Evolutionary conservation across 2,329 filamentous ascomycete genomes (phyloP), one percentile per base, ranked within the genome.

Genomic region (Sporothrix brunneoviolacea): DNA sequence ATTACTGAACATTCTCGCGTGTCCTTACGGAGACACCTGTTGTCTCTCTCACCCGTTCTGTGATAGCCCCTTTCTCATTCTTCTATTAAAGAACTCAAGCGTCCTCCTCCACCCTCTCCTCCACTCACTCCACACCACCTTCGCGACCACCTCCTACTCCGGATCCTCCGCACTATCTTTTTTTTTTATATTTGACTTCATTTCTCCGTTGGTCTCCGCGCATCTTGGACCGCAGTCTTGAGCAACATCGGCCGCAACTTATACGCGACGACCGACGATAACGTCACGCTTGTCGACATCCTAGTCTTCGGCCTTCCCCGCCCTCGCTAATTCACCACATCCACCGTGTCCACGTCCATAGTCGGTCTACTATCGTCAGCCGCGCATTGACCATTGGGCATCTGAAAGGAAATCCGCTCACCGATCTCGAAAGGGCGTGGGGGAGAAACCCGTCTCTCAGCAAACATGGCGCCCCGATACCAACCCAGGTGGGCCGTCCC

Each of bases 401-500:
- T 27, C 43, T 12, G 16, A 28, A 38, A 16, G 30, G n/a, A 38
- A 30, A 37, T 10, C 44, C 22, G 24, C 33, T 37, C 24, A 30
- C 24, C 44, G 35, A 13, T 30, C 16, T 30, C 24, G 28, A n/a
- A 10, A n/a, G 12, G 33, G 37, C 45, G 45, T 48, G 28, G 45
- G 45, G 36, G 38, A 19, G 12, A 24, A 10, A 44, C 28, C 13
- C 16, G 35, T 3, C 24, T 19, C 28, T 22, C 32, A 39, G 47
- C 42, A 37, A 36, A n/a, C 38, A 55, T 55, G 54, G 16, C 54
- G n/a, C 50, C 52, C 16, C 50, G 48, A 49, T 50, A 53, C 45
- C 52, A 52, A 32, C 35, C 49, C 9, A 40, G 49, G 48, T 54
- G 27, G 30, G 36, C 30, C 16, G 4, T 8, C 8, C 24, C 10